Base-by-base conservation (phyloP, 2,329 filamentous ascomycete genomes). In the Delphinella strobiligena region DNA sequence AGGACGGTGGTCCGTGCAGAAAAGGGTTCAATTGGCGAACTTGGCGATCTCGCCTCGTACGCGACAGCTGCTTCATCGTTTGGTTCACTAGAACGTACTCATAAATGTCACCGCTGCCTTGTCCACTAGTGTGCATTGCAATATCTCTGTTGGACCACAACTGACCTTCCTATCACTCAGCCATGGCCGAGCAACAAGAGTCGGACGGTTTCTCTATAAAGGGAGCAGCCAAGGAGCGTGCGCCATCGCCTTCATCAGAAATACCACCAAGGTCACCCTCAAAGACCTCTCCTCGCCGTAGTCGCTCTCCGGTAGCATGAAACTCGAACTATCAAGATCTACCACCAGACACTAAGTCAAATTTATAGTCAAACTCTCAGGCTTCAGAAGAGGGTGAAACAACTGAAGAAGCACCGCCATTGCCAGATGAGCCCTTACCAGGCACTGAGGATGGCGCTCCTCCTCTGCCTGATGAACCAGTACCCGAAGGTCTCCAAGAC, bases 381-480 rank as follows among this genome's bases (percentile, higher is more conserved):
- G 34, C 40, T 11, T 46, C 44, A 3, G 44, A 46, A 36, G 44
- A 46, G 31, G 44, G 44, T 30, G 42, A 44, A 19, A 43, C 38
- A 11, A 18, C 35, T 15, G 41, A 44, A 14, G 48, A 54, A 37
- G 52, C 52, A 18, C 57, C 59, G 40, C 59, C 59, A 9, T 34
- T 46, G 11, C 41, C 44, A 7, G 38, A 46, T 35, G 37, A 48
- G 41, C 32, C 36, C 16, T 39, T 41, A 11, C 45, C 45, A 14
- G 15, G 17, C n/a, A 15, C 19, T 27, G 41, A 41, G n/a, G 47
- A 49, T 22, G 47, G 48, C 11, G 44, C 50, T 17, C 53, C 52
- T 5, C 53, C 53, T 34, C 43, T 65, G 9, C 74, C 74, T 37
- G 59, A 67, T 39, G 72, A 75, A 58, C 62, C 67, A 29, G 64